Evolutionary conservation across 129 eudicot species (phyloP).

Genomic region (Oenanthe sinensis): DNA sequence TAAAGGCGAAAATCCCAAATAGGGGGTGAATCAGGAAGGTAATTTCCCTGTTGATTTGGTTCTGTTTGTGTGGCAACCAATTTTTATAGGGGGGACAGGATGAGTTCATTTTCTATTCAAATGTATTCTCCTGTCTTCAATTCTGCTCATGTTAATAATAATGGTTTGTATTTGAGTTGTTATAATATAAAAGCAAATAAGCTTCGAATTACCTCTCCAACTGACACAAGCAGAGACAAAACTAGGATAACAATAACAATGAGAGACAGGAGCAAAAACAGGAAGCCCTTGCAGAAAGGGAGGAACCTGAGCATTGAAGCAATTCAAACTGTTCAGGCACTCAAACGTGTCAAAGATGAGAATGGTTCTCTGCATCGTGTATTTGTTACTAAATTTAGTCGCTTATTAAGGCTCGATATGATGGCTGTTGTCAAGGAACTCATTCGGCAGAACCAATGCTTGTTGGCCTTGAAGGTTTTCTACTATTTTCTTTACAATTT

Average conservation of each 20-base stretch:
- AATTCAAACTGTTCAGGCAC: constrained; percentile 65
- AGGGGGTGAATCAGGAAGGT: too few relatives aligned
- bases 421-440: constrained; percentile 70
- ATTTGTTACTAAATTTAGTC: constrained; percentile 33
- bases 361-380: constrained; percentile 19
- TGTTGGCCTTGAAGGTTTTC: constrained; percentile 50
- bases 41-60: too few relatives aligned
- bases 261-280: constrained; percentile 70
- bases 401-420: constrained; percentile 65
- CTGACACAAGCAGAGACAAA: neutral
- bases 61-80: neutral
- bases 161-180: neutral
- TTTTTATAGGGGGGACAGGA: neutral
- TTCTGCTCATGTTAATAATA: neutral
- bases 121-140: neutral
- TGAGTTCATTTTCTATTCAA: neutral
- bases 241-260: constrained; percentile 25
- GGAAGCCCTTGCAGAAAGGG: constrained; percentile 66
- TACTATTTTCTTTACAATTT: too few relatives aligned
- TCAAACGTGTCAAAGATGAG: constrained; percentile 38
- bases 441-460: constrained; percentile 57
- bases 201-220: constrained; percentile 10
- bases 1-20: too few relatives aligned
- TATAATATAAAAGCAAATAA: neutral
- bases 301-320: constrained; percentile 66